Base-by-base conservation (phyloP, 768 basidiomycete genomes). In the Dacryopinax primogenitus region DNA sequence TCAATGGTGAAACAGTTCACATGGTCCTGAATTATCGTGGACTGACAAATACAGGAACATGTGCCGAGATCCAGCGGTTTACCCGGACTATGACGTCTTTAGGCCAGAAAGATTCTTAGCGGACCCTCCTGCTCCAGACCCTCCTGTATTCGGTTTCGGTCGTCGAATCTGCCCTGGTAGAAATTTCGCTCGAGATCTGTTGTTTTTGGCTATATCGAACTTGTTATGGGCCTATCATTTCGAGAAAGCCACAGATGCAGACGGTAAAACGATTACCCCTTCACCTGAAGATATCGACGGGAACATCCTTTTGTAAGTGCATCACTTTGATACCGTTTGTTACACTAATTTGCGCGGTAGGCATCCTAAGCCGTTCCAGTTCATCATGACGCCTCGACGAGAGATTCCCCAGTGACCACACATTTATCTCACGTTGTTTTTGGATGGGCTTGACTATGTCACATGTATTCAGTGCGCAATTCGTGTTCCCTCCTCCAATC, bases 61-160 rank as follows among this genome's bases (percentile, higher is more conserved):
- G 58, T 62, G 41, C 34, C 66, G 66, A 33, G 68, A 68, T n/a
- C 62, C 58, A 12, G 33, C 41, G 7, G 66, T 65, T 15, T 67
- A 70, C 21, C 62, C 47, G 15, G 65, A 68, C 21, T 65, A 68
- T 6, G 45, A 63, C 2, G 32, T n/a, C 18, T 72, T 69, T 63
- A 62, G 62, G 12, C 72, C 72, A 0, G 72, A 72, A 39, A 64
- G 72, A 7, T 72, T 66, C 30, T 30, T 58, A 11, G 30, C 3
- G 3, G 30, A 32, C 12, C 51, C 51, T 58, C 13, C 51, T 58
- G 51, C 51, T 2, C 51, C 51, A 30, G 51, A 58, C 7, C 51
- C 51, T 3, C 51, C 51, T 4, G 51, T 58, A 7, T 58, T 58
- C 26, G 51, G 51, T 11, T 58, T 58, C 26, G 51, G 51, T 32